These are phyloP conservation scores for Penicillium flavigenum DNA, from an alignment of 495 filamentous ascomycete genomes.

Conservation along the genomic window DNA sequence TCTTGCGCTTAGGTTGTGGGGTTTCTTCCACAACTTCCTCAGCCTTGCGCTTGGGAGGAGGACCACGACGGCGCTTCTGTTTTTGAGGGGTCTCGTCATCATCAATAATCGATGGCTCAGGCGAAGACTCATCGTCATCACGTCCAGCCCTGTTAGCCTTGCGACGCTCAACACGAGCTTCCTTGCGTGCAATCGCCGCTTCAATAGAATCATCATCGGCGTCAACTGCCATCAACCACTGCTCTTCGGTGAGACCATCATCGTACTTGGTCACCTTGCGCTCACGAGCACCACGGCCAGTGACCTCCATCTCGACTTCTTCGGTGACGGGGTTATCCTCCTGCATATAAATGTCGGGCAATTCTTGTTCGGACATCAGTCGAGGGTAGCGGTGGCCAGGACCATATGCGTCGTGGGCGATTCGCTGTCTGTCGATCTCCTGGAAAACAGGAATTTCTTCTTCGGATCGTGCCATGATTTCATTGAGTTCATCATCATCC, in stretches of 20 bases:
- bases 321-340: conserved; percentile 83
- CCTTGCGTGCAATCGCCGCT: conserved; percentile 85
- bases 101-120: conserved; percentile 71
- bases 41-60: conserved; percentile 78
- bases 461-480: conserved; percentile 78
- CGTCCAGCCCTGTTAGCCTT: conserved; percentile 58
- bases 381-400: conserved; percentile 64
- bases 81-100: conserved; percentile 70
- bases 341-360: conserved; percentile 89
- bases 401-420: conserved; percentile 65
- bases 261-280: conserved; percentile 92
- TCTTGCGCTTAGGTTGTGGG: conserved; percentile 77
- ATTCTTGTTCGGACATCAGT: conserved; percentile 81
- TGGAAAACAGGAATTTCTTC: conserved; percentile 69
- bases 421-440: conserved; percentile 74
- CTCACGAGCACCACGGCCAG: conserved; percentile 90
- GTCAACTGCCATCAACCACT: conserved; percentile 91
- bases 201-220: conserved; percentile 94
- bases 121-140: conserved; percentile 64
- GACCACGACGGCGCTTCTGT: conserved; percentile 77
- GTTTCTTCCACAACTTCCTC: conserved; percentile 76
- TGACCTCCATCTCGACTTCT: conserved; percentile 69
- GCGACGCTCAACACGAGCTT: conserved; percentile 79
- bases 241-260: conserved; percentile 95
- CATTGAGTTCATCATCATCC: conserved; percentile 95